Evolutionary conservation across 345 rosid genomes (phyloP).

Genomic region (Nasturtium officinale): DNA sequence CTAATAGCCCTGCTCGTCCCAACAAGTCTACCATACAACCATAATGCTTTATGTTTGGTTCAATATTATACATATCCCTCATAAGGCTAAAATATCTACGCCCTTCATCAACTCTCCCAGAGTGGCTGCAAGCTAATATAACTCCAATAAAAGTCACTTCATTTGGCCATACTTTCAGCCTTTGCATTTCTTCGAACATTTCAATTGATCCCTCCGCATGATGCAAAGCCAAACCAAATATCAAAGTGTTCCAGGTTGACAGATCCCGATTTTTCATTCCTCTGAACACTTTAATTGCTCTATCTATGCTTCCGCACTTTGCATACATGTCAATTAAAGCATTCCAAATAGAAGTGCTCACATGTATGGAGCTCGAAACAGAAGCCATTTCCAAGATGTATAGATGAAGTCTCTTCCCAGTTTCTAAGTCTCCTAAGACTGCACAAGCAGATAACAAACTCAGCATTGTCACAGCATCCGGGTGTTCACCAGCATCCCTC

Average conservation of each 20-base stretch:
- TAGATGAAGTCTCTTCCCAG: slow-evolving; percentile 58
- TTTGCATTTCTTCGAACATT: slow-evolving; percentile 59
- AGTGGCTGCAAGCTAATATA: slow-evolving; percentile 66
- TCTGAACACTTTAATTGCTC: slow-evolving; percentile 57
- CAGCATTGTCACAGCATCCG: slow-evolving; percentile 67
- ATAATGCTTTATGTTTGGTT: slow-evolving; percentile 67
- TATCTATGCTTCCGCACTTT: slow-evolving; percentile 64
- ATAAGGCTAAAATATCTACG: slow-evolving; percentile 56
- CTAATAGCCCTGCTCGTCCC: slow-evolving; percentile 63
- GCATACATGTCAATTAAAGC: slow-evolving; percentile 74
- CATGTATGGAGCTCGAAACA: slow-evolving; percentile 16
- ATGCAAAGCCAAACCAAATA: slow-evolving; percentile 68
- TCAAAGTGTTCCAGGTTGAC: slow-evolving; percentile 67
- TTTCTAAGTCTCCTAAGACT: slow-evolving; percentile 59
- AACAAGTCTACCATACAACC: slow-evolving; percentile 78
- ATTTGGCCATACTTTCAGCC: slow-evolving; percentile 54
- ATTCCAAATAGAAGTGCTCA: slow-evolving; percentile 54
- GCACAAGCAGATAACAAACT: slow-evolving; percentile 70
- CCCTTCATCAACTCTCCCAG: slow-evolving; percentile 66
- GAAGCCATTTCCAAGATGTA: slow-evolving; percentile 47
- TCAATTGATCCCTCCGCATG: slow-evolving; percentile 53
- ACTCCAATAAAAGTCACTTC: slow-evolving; percentile 72
- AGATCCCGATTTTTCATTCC: slow-evolving; percentile 58
- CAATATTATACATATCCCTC: slow-evolving; percentile 50
- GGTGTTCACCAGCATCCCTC: slow-evolving; percentile 61